These are phyloP conservation scores for Eimeria praecox DNA, from an alignment of 169 alveolate genomes.

Conservation along the genomic window DNA sequence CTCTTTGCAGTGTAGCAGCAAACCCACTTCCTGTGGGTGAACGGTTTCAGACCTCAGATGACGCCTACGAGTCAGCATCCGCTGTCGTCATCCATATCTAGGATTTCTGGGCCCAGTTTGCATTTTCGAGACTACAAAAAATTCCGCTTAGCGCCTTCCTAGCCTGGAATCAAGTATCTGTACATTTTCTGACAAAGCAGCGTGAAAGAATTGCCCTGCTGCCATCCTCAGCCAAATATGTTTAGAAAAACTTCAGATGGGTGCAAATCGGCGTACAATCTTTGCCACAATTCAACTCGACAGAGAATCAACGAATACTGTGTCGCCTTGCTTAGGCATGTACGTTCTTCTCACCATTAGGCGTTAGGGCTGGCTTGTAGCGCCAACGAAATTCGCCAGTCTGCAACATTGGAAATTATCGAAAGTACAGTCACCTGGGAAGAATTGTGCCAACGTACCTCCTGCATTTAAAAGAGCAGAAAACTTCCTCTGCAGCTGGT, in stretches of 20 bases:
- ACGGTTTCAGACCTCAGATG: neutral
- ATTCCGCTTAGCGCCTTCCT: neutral
- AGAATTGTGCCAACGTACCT: neutral
- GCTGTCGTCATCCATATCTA: too few relatives aligned
- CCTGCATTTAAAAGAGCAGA: neutral
- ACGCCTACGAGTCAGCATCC: neutral
- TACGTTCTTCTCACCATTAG: neutral
- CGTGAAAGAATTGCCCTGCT: neutral
- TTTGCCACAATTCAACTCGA: neutral
- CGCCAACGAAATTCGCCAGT: neutral
- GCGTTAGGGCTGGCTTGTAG: neutral
- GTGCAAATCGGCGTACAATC: neutral
- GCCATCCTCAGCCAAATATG: neutral
- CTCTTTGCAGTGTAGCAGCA: neutral
- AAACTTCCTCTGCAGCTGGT: neutral
- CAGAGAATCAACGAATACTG: neutral
- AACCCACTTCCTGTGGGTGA: slow-evolving; percentile 18
- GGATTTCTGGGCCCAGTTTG: neutral
- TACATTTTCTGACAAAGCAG: neutral
- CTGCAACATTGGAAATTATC: neutral
- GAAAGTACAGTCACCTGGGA: neutral
- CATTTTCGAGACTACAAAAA: neutral
- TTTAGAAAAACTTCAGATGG: neutral
- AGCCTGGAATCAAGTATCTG: neutral
- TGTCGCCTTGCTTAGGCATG: neutral